phyloP scores from a whole-genome alignment of 495 filamentous ascomycete species.

The Podospora fimiseda region DNA sequence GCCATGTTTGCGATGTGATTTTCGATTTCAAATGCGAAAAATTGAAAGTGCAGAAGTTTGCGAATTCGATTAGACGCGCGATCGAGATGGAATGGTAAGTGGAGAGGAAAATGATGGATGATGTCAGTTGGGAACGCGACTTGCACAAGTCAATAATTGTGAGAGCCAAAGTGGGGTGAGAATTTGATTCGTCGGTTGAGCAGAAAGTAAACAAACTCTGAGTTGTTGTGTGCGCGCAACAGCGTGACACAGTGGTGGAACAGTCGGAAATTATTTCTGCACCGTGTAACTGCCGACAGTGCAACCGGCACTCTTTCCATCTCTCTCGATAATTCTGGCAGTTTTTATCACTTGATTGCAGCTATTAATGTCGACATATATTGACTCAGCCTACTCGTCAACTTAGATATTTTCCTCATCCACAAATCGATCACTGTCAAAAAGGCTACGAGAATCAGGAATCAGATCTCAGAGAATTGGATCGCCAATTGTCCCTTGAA shows the following conservation, averaged over 20 bases:
- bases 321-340: neutral
- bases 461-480: no score
- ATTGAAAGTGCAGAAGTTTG: neutral
- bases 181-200: slow-evolving; percentile 22
- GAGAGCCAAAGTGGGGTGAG: slow-evolving; percentile 12
- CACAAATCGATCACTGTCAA: no score
- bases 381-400: no score
- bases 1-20: slow-evolving; percentile 25
- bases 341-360: neutral
- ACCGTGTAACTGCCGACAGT: neutral
- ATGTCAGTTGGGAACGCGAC: slow-evolving; percentile 21
- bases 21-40: neutral
- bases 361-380: neutral
- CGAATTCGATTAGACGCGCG: neutral
- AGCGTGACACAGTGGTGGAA: slow-evolving; percentile 2
- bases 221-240: neutral
- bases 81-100: neutral
- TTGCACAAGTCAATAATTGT: slow-evolving; percentile 6
- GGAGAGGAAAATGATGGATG: no score
- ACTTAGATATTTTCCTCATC: no score
- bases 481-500: no score
- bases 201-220: slow-evolving; percentile 29
- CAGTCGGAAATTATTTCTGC: neutral
- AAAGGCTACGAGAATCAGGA: no score
- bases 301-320: neutral